Evolutionary conservation across 2,329 filamentous ascomycete genomes (phyloP).

Genomic region (Colletotrichum liriopes): DNA sequence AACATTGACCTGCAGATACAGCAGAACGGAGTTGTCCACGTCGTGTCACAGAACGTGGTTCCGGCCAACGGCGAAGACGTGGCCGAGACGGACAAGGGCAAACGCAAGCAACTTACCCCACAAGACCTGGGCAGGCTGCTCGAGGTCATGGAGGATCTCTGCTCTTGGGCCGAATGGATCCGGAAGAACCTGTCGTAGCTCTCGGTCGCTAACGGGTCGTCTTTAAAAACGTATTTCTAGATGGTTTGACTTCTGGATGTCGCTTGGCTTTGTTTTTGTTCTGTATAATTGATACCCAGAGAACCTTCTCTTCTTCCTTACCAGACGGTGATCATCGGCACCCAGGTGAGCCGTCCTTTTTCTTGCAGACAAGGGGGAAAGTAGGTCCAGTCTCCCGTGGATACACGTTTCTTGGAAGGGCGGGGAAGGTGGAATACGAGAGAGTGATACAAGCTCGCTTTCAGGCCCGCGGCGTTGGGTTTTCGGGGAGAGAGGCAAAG

Average conservation of each 20-base stretch:
- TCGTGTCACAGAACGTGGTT: conserved; percentile 72
- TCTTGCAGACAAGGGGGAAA: neutral
- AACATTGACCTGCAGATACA: conserved; percentile 73
- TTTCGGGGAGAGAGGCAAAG: neutral
- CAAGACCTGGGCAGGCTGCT: conserved; percentile 62
- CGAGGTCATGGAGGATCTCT: conserved; percentile 67
- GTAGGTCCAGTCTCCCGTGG: neutral
- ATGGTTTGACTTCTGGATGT: neutral
- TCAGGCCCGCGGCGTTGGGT: conserved; percentile 17
- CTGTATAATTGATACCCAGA: conserved; percentile 43
- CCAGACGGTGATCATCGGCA: neutral
- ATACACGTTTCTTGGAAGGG: neutral
- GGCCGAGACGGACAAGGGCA: conserved; percentile 44
- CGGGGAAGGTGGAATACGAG: neutral
- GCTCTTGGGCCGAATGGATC: conserved; percentile 70
- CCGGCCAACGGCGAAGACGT: conserved; percentile 39
- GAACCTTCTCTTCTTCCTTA: neutral
- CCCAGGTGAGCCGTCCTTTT: neutral
- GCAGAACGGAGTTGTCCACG: conserved; percentile 71
- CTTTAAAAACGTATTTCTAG: no score
- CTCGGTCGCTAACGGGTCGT: neutral
- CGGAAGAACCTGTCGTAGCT: conserved; percentile 49
- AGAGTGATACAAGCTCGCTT: neutral
- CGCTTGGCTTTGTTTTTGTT: conserved; percentile 21
- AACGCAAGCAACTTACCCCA: conserved; percentile 55